Evolutionary conservation across 805 yeast species (phyloP), one percentile per base, ranked within the genome.

Genomic region (Starmerella roubikii): DNA sequence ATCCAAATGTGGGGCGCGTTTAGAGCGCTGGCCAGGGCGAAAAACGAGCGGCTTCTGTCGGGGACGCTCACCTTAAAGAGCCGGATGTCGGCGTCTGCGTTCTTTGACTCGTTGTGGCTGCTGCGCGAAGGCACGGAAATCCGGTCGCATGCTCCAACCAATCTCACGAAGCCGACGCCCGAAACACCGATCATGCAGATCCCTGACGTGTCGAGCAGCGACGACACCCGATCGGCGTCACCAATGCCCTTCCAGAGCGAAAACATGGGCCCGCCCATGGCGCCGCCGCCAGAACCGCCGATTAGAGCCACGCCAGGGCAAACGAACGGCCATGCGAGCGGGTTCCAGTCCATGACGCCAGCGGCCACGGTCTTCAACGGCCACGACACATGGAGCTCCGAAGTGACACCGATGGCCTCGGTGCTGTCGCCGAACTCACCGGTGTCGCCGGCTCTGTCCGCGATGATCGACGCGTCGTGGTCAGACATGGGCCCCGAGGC

Each of bases 1-100:
- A 72, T 80, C 52, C 85, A 85, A 54, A 77, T 85, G 65, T 88
- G 98, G 98, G 82, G 79, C 43, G 66, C 85, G 42, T 81, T 81
- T 58, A 71, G 78, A 36, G 68, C 78, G 4, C 62, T 85, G 49
- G 41, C 40, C 16, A 28, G 43, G 4, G 16, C 39, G 6, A 76
- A 72, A 30, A 72, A 70, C 45, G 58, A 58, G 53, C 41, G 47
- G n/a, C 44, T 41, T 17, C 38, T 44, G 7, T 40, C 52, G 9
- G 54, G 56, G 8, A 34, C 31, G 8, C 49, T 57, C 19, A 69
- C 55, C 3, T 77, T 86, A 13, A 67, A 81, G 35, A 78, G 93
- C 4, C 70, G 98, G 49, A 79, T 84, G 93, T 72, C 93, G 8
- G 95, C 94, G 0, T 78, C 91, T 42, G 84, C 86, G 2, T 84